Evolutionary conservation across 1,284 basidiomycete genomes (phyloP).

Genomic region (Wolfiporia cocos): DNA sequence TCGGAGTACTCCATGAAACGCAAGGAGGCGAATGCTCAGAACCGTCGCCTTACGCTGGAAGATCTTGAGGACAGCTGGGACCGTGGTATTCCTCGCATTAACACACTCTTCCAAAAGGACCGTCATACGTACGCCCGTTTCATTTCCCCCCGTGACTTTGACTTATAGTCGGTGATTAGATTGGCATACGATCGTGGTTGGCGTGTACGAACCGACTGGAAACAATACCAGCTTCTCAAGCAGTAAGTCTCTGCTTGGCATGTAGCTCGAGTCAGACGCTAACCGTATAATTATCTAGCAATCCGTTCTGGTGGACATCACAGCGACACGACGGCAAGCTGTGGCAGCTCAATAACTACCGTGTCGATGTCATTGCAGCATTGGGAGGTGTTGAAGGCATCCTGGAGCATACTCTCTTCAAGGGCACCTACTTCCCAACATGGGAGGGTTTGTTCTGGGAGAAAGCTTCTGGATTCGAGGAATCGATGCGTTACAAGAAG

Average conservation of each 20-base stretch:
- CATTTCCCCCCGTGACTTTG: not conserved
- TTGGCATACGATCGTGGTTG: conserved; percentile 97
- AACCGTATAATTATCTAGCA: conserved; percentile 38
- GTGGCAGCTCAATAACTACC: conserved; percentile 98
- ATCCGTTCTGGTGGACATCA: conserved; percentile 99
- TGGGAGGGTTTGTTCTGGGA: conserved; percentile 97
- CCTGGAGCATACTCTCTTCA: conserved; percentile 96
- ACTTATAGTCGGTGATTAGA: conserved; percentile 36
- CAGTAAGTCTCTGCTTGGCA: conserved; percentile 43
- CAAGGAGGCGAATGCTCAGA: conserved; percentile 97
- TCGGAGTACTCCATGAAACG: conserved; percentile 99
- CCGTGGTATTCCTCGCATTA: conserved; percentile 96
- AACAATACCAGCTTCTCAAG: conserved; percentile 94
- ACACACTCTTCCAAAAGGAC: conserved; percentile 97
- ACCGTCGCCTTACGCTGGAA: conserved; percentile 93
- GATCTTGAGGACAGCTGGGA: conserved; percentile 98
- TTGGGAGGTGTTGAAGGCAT: conserved; percentile 98
- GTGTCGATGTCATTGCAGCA: conserved; percentile 98
- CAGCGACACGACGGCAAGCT: conserved; percentile 97
- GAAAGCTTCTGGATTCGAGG: conserved; percentile 92
- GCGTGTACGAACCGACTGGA: conserved; percentile 95
- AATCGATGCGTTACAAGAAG: conserved; percentile 97
- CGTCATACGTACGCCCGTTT: conserved; percentile 73
- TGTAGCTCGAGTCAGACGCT: not conserved
- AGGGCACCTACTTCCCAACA: conserved; percentile 93